Evolutionary conservation across 257 asterid species (phyloP), one percentile per base, ranked within the genome.

Genomic region (Osmanthus fragrans): DNA sequence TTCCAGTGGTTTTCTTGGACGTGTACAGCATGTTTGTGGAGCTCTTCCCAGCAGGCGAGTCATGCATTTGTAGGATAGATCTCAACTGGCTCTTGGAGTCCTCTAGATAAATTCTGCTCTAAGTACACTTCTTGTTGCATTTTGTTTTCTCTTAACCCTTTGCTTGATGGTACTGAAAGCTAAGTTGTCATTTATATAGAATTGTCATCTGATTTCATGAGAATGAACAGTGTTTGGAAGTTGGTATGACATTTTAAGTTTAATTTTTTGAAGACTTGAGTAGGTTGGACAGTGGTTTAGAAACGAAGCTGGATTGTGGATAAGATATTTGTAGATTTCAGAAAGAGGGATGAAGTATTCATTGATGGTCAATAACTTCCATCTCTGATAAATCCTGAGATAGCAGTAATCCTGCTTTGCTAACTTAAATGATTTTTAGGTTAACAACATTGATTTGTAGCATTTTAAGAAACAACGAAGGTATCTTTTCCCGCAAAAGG

Each of bases 1-100:
- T 77, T 85, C 96, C n/a, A 82, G 89, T 74, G 97, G 97, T 40
- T 70, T 82, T 66, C 78, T 88, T 78, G 97, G 98, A 65, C 87
- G 88, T 74, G 12, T 93, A 47, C 85, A 76, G 69, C 88, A 81
- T 49, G 90, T 90, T 47, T 79, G 88, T 82, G 86, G 86, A 74
- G 85, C 98, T 78, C 96, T 93, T 64, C 99, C 98, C 69, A 93
- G 98, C 96, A 93, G 98, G 98, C 89, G 76, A 76, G 3, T 33
- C 11, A 36, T 73, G 80, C 80, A 7, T 40, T 80, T 69, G 69
- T 58, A 72, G 69, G 63, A 63, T 63, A 9, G 16, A 63, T 63
- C 33, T 25, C 69, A 63, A 63, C 32, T 63, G 25, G 18, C 69
- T 63, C 69, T 63, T 63, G 33, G 34, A 63, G 69, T 27, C 5